Conservation (phyloP, 305 asterid species). For the Coffea humblotiana region DNA sequence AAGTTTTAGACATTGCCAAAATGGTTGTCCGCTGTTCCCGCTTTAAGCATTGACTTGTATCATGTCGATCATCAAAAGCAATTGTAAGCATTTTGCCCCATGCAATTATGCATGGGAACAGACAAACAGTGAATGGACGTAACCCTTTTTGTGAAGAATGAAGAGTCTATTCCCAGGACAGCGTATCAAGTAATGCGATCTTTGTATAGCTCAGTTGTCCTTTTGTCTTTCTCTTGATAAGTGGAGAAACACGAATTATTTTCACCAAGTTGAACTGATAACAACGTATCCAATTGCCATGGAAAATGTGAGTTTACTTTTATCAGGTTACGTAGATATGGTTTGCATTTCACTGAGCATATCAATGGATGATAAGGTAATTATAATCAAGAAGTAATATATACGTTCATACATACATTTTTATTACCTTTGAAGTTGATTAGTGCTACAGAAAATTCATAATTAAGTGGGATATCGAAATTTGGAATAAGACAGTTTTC, state of each 20-base stretch:
- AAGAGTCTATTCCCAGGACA: slow-evolving; percentile 2
- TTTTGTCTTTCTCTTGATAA: neutral
- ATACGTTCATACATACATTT: too few relatives aligned
- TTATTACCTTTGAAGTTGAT: too few relatives aligned
- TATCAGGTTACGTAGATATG: neutral
- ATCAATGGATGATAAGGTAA: neutral
- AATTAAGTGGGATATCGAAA: neutral
- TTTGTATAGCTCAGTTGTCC: slow-evolving; percentile 4
- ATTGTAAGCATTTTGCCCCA: neutral
- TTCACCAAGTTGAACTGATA: neutral
- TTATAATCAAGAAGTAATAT: neutral
- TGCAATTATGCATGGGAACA: slow-evolving; percentile 6
- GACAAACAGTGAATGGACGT: slow-evolving; percentile 7
- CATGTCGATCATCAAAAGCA: neutral
- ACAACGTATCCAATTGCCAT: neutral
- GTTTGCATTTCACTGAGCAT: neutral
- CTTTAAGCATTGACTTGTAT: neutral
- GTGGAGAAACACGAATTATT: neutral
- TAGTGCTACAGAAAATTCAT: too few relatives aligned
- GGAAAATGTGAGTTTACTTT: neutral
- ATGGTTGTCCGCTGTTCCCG: too few relatives aligned
- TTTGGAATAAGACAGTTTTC: neutral
- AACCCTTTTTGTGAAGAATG: neutral
- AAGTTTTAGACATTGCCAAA: too few relatives aligned
- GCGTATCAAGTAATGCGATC: slow-evolving; percentile 1